Evolutionary conservation across 768 basidiomycete species (phyloP), one percentile per base, ranked within the genome.

Genomic region (Pleurotus tuber-regium): DNA sequence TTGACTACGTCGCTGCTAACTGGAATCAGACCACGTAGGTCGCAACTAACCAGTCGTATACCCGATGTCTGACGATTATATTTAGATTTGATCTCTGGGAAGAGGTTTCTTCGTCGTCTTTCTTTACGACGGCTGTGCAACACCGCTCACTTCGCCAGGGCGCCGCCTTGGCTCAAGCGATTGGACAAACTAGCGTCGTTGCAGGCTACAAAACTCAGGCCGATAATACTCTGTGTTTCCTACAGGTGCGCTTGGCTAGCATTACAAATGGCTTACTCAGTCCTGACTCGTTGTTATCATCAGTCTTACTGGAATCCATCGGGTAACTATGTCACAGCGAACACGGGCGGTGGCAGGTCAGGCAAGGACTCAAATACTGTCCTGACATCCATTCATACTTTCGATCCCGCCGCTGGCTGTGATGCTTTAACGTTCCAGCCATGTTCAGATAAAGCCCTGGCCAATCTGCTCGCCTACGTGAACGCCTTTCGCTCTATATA

Each of bases 111-210:
- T 84, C 84, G 0, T 78, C 81, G n/a, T 89, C 87, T 2, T 92
- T 89, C 75, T 92, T 88, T 63, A 92, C 90, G 4, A 80, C 86
- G 0, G 84, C 85, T 3, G 82, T 85, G 0, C 89, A 91, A 57
- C 87, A 90, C 61, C 82, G 84, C 23, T 76, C 88, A 8, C 69
- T 92, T 23, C 83, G 83, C 19, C 76, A 87, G 61, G 89, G 89
- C 18, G 74, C 80, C 2, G 57, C 75, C 0, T 71, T 92, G 12
- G 89, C 89, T 0, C 69, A 69, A 6, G 64, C 70, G 21, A 73
- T 89, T 23, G 82, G 81, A 11, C 76, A 84, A 59, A 68, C 73
- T 1, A 63, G 71, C 21, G 64, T 65, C 14, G 75, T 74, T 4
- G 63, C 59, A 25, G 67, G 60, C 16, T 87, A 85, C 60, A 69